Percentiles rank a stretch among this genome's conserved stretches.
Evolutionary conservation across 305 asterid genomes (phyloP).

Genomic region (Coffea humblotiana): DNA sequence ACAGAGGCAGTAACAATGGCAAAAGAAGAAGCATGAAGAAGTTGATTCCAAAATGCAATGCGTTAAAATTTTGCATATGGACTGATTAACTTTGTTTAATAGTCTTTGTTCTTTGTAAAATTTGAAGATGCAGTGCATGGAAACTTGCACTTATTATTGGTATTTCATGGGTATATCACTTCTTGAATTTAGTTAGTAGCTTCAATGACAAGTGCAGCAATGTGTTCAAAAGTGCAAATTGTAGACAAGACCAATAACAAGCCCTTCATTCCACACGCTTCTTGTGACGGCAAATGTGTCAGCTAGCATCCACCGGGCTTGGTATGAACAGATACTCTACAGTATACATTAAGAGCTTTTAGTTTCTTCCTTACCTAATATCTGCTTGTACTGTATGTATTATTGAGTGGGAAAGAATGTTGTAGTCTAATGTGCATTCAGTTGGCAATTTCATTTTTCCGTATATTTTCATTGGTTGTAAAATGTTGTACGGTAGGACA

Average conservation of each 20-base stretch:
- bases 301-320: constrained; percentile 65
- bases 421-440: not conserved
- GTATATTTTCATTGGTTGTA: not conserved
- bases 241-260: too few relatives aligned
- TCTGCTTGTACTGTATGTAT: not conserved
- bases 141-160: too few relatives aligned
- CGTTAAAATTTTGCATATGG: too few relatives aligned
- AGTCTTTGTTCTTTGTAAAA: too few relatives aligned
- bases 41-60: too few relatives aligned
- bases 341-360: not conserved
- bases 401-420: not conserved
- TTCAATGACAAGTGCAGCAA: constrained; percentile 41
- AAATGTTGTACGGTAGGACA: not conserved
- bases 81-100: too few relatives aligned
- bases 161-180: too few relatives aligned
- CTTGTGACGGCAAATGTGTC: constrained; percentile 41
- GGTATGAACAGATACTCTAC: constrained; percentile 45
- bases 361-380: not conserved
- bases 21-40: too few relatives aligned
- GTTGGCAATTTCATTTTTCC: not conserved
- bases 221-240: not conserved
- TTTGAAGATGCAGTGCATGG: too few relatives aligned
- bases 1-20: too few relatives aligned
- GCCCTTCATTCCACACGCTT: too few relatives aligned
- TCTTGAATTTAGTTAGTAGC: too few relatives aligned